Evolutionary conservation across 2,329 filamentous ascomycete species (phyloP).

Genomic region (Zasmidium citrigriseum): DNA sequence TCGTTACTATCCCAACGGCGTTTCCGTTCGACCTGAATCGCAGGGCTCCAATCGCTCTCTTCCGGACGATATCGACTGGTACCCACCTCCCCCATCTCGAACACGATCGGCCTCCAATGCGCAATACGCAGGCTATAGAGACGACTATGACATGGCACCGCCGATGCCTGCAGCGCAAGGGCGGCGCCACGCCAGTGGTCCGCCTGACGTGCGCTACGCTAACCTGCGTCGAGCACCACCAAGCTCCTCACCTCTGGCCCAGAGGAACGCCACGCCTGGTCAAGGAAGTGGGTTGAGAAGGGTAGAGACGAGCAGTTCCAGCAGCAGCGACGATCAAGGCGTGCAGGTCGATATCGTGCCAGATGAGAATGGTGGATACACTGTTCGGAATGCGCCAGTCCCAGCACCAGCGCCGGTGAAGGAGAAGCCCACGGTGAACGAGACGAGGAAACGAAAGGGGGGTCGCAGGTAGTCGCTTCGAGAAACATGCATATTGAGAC

Average conservation of each 20-base stretch:
- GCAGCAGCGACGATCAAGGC: conserved; percentile 32
- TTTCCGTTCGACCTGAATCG: conserved; percentile 36
- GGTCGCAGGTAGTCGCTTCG: conserved; percentile 16
- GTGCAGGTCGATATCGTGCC: conserved; percentile 32
- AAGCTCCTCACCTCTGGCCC: conserved; percentile 25
- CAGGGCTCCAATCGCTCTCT: conserved; percentile 44
- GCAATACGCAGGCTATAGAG: conserved; percentile 35
- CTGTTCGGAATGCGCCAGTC: conserved; percentile 19
- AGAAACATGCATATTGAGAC: not conserved
- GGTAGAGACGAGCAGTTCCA: conserved; percentile 25
- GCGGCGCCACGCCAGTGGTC: conserved; percentile 37
- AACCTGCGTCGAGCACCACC: conserved; percentile 30
- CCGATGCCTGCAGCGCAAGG: conserved; percentile 33
- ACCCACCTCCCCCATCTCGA: conserved; percentile 35
- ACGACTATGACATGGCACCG: conserved; percentile 40
- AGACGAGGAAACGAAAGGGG: conserved; percentile 25
- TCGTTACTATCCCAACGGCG: conserved; percentile 25
- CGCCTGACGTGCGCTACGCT: conserved; percentile 38
- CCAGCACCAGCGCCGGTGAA: conserved; percentile 6
- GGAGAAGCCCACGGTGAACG: conserved; percentile 13
- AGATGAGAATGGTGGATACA: conserved; percentile 26
- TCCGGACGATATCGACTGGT: conserved; percentile 49
- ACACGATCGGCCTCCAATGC: conserved; percentile 41
- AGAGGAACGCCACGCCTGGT: conserved; percentile 5
- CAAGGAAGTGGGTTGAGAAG: conserved; percentile 24